Evolutionary conservation across 768 basidiomycete genomes (phyloP), one percentile per base, ranked within the genome.

Genomic region (Ramaria sp.): DNA sequence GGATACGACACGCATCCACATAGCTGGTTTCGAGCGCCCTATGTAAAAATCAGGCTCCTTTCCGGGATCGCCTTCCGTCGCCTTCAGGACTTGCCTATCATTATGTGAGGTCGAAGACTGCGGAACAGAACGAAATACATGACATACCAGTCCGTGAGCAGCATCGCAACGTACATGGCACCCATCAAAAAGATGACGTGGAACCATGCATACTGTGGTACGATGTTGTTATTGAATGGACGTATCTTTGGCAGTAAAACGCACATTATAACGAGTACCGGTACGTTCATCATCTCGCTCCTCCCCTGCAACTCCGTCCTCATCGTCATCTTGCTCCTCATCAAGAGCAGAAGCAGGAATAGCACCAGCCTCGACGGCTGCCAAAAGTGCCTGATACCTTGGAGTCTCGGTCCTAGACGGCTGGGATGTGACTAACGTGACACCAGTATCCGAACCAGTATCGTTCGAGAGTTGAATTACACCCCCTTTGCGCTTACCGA

Each of bases 1-100:
- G 28, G 90, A 93, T 44, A 98, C 88, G 30, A 98, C 79, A 3
- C 96, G 76, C 90, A 97, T 97, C 96, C 96, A 99, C 95, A 99
- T 98, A 3, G 96, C 93, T 8, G 88, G 85, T 65, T 93, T 89
- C 4, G 91, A 94, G 36, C 93, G 82, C 16, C 96, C 96, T 47
- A 98, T 98, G 67, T 91, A 89, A 37, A 97, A 84, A 58, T 86
- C 81, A 41, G 78, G 71, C 52, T 79, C 74, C n/a, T 81, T 75
- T 0, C 64, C 65, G 42, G 73, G 67, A 7, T 72, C 73, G 57
- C 67, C 13, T 75, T 67, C 27, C 71, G 78, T 44, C 71, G 67
- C 60, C 78, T 80, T 55, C 79, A 81, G 22, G 42, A 88, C 74
- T 60, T 90, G 89, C 85, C 87, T 88, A 55, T 1, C 28, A n/a